Evolutionary conservation across 2,329 filamentous ascomycete species (phyloP), one percentile per base, ranked within the genome.

Genomic region (Fusarium guadeloupense): DNA sequence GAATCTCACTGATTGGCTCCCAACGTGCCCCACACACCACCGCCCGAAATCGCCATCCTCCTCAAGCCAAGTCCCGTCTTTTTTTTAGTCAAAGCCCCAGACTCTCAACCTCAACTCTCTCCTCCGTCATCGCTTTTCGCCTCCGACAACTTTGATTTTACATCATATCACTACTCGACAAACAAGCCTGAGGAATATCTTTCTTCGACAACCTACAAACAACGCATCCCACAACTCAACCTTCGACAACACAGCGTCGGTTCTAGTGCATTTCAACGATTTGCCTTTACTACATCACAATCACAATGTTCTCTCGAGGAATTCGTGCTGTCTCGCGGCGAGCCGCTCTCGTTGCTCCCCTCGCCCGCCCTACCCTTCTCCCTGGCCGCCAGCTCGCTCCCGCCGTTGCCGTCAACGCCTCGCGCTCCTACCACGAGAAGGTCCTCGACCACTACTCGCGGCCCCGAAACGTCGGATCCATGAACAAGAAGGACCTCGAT

Each of bases 401-500:
- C 53, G 73, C 75, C 23, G 71, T 72, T 33, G 69, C 80, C 41
- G 71, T 77, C 64, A 73, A 76, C 43, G 73, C 79, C 48, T 76
- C 74, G 46, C 77, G 81, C 33, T 77, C 76, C 25, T 84, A 84
- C 67, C 81, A 84, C 71, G 81, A 83, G 73, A 83, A 83, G 74
- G 81, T 80, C 43, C 75, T 80, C 47, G 77, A 79, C 72, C 80
- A 82, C 73, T 83, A 83, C 73, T 81, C 81, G 39, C 78, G 79
- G 51, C 81, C 81, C 38, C 82, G 83, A 56, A 85, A 85, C 65
- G 82, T 83, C 58, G 83, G 83, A 49, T 84, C 83, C 54, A 79
- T 85, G 74, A 78, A 83, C 76, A 96, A 96, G 83, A 85, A 85
- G 62, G 92, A 95, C 66, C 76, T 79, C 51, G 90, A 95, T 64